A percentile compares a stretch with the other conserved stretches of the same genome.
phyloP scores from a whole-genome alignment of 345 rosid species.

The rapeseed (Brassica napus) region DNA sequence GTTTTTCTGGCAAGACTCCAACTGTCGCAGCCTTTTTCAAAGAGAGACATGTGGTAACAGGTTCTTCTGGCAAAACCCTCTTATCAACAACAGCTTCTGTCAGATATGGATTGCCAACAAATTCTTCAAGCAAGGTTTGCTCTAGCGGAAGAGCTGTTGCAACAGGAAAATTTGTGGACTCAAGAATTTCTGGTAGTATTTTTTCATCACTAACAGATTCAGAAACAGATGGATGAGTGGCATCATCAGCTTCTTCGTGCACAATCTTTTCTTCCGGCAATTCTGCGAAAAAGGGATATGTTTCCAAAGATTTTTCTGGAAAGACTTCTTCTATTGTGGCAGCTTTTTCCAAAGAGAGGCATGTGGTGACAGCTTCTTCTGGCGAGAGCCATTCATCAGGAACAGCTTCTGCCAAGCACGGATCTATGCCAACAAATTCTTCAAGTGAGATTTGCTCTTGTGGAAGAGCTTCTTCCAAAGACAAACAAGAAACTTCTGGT shows the following conservation, averaged over 20 bases:
- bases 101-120: not conserved
- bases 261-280: not conserved
- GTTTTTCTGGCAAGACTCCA: conserved; percentile 16
- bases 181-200: not conserved
- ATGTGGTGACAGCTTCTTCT: not conserved
- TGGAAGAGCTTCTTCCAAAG: not conserved
- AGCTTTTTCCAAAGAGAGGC: not conserved
- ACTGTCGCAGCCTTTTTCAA: not conserved
- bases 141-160: not conserved
- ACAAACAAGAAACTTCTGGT: not conserved
- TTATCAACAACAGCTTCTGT: not conserved
- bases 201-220: not conserved
- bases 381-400: conserved; percentile 19
- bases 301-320: conserved; percentile 17
- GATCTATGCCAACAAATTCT: not conserved
- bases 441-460: not conserved
- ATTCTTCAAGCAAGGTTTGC: not conserved
- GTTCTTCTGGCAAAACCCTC: not conserved
- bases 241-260: conserved; percentile 15
- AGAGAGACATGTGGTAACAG: not conserved
- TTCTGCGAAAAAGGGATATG: not conserved
- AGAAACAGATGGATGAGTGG: conserved; percentile 15
- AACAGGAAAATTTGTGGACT: not conserved
- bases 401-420: not conserved
- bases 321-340: conserved; percentile 6